Percentiles rank a stretch among this genome's conserved stretches.
These are phyloP conservation scores for Lipomyces spencermartinsiae DNA, from an alignment of 805 yeast genomes.

Conservation along the genomic window DNA sequence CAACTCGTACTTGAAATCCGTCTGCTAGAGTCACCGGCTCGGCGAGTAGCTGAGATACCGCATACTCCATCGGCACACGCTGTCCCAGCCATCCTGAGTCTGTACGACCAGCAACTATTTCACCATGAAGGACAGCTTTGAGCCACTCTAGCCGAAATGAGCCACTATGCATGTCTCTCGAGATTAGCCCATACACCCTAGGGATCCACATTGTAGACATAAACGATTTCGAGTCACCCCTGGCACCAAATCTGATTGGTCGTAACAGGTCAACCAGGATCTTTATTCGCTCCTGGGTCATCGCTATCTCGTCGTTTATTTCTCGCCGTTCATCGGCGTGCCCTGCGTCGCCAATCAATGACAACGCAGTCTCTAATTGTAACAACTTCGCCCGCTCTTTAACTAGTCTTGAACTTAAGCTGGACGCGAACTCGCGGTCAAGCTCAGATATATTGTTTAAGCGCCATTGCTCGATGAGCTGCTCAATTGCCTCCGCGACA, in stretches of 20 bases:
- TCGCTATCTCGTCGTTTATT: conserved; percentile 17
- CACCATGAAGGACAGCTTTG: conserved; percentile 28
- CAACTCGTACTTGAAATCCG: conserved; percentile 20
- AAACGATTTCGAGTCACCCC: conserved; percentile 26
- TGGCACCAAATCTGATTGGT: conserved; percentile 34
- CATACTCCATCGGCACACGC: conserved; percentile 36
- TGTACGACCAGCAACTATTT: conserved; percentile 10
- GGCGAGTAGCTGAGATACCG: conserved; percentile 26
- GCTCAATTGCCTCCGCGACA: conserved; percentile 23
- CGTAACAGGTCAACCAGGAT: conserved; percentile 27
- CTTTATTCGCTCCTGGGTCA: conserved; percentile 29
- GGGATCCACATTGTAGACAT: conserved; percentile 36
- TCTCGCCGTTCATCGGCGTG: background rate
- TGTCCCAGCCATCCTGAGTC: background rate
- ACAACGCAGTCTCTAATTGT: background rate
- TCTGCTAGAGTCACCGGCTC: conserved; percentile 8
- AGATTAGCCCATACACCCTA: conserved; percentile 33
- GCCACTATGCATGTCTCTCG: conserved; percentile 19
- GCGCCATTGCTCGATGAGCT: conserved; percentile 30
- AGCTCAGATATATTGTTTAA: conserved; percentile 19
- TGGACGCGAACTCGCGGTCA: conserved; percentile 33
- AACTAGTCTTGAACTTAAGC: conserved; percentile 15
- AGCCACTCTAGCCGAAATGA: conserved; percentile 37
- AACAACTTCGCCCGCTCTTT: conserved; percentile 19
- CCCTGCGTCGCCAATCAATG: background rate